Percentiles rank a stretch among this genome's conserved stretches.
phyloP scores from a whole-genome alignment of 2,329 filamentous ascomycete species.

The Botrytis porri region DNA sequence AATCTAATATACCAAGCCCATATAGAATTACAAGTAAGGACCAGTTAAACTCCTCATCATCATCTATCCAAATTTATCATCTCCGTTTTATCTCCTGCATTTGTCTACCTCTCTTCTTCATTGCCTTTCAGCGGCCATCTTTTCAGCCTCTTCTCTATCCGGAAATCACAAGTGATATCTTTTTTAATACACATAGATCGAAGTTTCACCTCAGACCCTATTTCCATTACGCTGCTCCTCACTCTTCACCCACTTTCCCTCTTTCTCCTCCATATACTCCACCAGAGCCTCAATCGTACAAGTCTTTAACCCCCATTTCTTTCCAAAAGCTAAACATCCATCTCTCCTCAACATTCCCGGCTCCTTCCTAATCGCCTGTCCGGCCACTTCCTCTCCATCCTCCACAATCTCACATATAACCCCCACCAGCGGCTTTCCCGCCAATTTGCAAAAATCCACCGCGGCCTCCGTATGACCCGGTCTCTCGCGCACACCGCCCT shows the following conservation, averaged over 20 bases:
- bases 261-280: slow-evolving; percentile 48
- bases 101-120: neutral
- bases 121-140: neutral
- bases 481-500: slow-evolving; percentile 77
- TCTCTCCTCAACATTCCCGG: slow-evolving; percentile 92
- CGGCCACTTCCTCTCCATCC: slow-evolving; percentile 71
- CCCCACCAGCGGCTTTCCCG: slow-evolving; percentile 72
- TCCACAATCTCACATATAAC: slow-evolving; percentile 91
- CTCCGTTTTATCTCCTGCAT: neutral
- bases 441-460: slow-evolving; percentile 82
- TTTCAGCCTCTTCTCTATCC: neutral
- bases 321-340: slow-evolving; percentile 83
- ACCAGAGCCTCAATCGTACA: slow-evolving; percentile 94
- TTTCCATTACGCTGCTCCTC: slow-evolving; percentile 18
- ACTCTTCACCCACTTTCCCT: slow-evolving; percentile 36
- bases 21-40: slow-evolving; percentile 6
- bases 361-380: slow-evolving; percentile 60
- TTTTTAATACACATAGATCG: neutral
- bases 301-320: slow-evolving; percentile 83
- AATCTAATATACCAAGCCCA: slow-evolving; percentile 3
- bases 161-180: neutral
- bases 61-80: neutral
- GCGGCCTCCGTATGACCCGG: slow-evolving; percentile 91
- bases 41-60: slow-evolving; percentile 4
- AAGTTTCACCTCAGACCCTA: neutral